Evolutionary conservation across 768 basidiomycete genomes (phyloP), one percentile per base, ranked within the genome.

Genomic region (Phlebiopsis flavidoalba): DNA sequence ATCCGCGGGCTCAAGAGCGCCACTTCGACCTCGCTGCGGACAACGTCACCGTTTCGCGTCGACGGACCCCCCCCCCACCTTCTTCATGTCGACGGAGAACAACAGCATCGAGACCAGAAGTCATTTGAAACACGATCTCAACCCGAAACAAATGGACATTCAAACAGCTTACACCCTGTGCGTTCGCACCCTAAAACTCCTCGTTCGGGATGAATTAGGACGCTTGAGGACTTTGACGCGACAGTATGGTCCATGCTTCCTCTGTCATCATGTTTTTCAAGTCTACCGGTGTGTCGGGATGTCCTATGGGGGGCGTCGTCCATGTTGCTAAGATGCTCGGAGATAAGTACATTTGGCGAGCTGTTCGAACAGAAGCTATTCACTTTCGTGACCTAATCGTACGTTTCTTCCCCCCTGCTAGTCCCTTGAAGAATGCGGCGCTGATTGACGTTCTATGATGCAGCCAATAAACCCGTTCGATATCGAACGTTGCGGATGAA

Each of bases 21-120:
- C 35, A 45, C 36, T 49, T 57, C 33, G 49, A 55, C 22, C 61
- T 56, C 8, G 2, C 35, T 8, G 46, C 37, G 8, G 55, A 62
- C 35, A 58, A 5, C 53, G 56, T 58, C 47, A 62, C 61, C 2
- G 56, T 62, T 1, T 22, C 61, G 19, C n/a, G n/a, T n/a, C n/a
- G n/a, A n/a, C n/a, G n/a, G n/a, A n/a, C n/a, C n/a, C n/a, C n/a
- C n/a, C n/a, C n/a, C n/a, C n/a, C n/a, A n/a, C n/a, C n/a, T n/a
- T n/a, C n/a, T n/a, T n/a, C n/a, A n/a, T n/a, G 61, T 62, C 36
- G 61, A 62, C 53, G 61, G 61, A 17, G 61, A 62, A 24, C 61
- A 62, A 31, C 61, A 62, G 56, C n/a, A 21, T 58, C 1, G 3
- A 57, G 36, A 62, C n/a, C 61, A 5, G 36, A 22, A 15, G 12